A percentile compares a stretch with the other conserved stretches of the same genome.
Evolutionary conservation across 768 basidiomycete species (phyloP).

Genomic region (Pleurotus giganteus): DNA sequence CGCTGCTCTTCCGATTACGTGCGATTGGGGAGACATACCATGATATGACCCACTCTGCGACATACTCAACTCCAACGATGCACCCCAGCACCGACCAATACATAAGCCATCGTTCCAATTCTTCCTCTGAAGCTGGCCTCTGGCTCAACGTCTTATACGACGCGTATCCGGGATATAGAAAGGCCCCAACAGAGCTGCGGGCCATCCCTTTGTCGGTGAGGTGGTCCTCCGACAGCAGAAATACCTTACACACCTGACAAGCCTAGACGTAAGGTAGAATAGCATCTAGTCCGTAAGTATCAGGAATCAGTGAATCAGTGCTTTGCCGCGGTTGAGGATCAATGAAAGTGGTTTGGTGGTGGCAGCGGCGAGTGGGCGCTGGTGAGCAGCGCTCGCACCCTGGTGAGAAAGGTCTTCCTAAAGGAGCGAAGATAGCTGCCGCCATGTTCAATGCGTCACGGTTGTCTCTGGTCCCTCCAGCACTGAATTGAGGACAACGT

Average conservation of each 20-base stretch:
- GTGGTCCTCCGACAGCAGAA: not conserved
- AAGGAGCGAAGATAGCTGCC: no score
- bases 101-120: conserved; percentile 94
- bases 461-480: no score
- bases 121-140: conserved; percentile 80
- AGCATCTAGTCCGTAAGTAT: conserved; percentile 30
- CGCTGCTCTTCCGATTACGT: conserved; percentile 9
- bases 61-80: conserved; percentile 77
- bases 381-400: not conserved
- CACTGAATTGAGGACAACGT: no score
- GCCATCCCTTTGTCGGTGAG: not conserved
- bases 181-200: conserved; percentile 66
- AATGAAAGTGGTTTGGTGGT: conserved; percentile 3
- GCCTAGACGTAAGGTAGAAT: conserved; percentile 47
- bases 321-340: not conserved
- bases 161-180: conserved; percentile 91
- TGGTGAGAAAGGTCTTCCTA: conserved; percentile 6
- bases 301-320: not conserved
- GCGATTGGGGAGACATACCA: conserved; percentile 52
- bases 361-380: not conserved
- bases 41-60: conserved; percentile 83
- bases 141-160: conserved; percentile 94
- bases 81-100: conserved; percentile 93
- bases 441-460: no score
- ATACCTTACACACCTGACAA: conserved; percentile 38